Conservation (phyloP, 2,329 filamentous ascomycete genomes). For the Ceratocystis diversiconidia region DNA sequence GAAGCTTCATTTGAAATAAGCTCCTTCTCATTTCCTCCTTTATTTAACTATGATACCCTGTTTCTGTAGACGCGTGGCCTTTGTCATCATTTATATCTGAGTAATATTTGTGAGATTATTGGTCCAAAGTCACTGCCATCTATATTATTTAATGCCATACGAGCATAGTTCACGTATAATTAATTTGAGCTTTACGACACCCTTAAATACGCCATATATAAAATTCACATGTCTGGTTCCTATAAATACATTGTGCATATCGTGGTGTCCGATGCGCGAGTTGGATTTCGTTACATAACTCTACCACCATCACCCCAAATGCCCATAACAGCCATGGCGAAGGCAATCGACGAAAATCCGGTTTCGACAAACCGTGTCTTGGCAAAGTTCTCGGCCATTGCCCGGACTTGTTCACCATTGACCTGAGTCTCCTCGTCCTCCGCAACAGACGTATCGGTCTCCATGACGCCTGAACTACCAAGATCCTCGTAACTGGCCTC, state of each 20-base stretch:
- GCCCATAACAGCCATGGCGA: slow-evolving; percentile 47
- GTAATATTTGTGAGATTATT: not conserved
- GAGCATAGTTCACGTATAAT: not conserved
- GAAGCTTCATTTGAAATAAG: slow-evolving; percentile 12
- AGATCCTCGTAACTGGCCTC: slow-evolving; percentile 61
- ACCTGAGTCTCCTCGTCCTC: slow-evolving; percentile 32
- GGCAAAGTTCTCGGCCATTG: slow-evolving; percentile 40
- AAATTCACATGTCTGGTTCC: not conserved
- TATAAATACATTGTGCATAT: not conserved
- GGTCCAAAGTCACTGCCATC: not conserved
- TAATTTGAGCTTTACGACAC: not conserved
- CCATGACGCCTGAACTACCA: slow-evolving; percentile 29
- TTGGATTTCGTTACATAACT: slow-evolving; percentile 6
- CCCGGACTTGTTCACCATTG: slow-evolving; percentile 49
- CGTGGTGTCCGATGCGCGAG: not conserved
- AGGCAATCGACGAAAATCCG: slow-evolving; percentile 39
- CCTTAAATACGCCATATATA: not conserved
- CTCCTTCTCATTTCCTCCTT: slow-evolving; percentile 6
- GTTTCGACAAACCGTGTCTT: slow-evolving; percentile 41
- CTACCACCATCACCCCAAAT: slow-evolving; percentile 49
- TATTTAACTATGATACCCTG: not conserved
- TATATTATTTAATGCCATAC: not conserved
- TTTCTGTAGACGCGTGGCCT: not conserved
- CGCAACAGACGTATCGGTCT: slow-evolving; percentile 29
- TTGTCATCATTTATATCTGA: not conserved